Conservation (phyloP, 139 green algal species). For the Picochlorum sp. region DNA sequence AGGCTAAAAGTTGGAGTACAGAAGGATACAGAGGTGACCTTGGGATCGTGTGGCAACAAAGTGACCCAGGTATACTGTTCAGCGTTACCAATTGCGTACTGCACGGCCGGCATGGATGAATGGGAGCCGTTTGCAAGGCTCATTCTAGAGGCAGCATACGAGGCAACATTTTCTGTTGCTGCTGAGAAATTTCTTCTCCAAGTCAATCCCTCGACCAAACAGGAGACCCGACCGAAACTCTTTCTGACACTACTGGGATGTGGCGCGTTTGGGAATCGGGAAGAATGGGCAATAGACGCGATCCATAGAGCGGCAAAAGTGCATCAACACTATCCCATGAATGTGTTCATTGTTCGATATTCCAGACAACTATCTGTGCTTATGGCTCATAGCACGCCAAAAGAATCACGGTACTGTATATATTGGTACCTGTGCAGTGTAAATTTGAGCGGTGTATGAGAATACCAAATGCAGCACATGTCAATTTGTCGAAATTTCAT, state of each 20-base stretch:
- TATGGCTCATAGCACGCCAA: too few relatives aligned
- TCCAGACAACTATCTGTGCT: too few relatives aligned
- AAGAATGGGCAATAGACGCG: neutral
- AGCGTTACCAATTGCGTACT: slow-evolving; percentile 2
- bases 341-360: neutral
- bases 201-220: neutral
- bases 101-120: neutral
- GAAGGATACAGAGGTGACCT: neutral
- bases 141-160: neutral
- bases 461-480: too few relatives aligned
- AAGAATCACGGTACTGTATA: too few relatives aligned
- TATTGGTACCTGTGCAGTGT: too few relatives aligned
- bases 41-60: neutral
- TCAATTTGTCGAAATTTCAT: too few relatives aligned
- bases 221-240: neutral
- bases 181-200: too few relatives aligned
- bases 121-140: neutral
- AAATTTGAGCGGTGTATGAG: too few relatives aligned
- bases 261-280: neutral
- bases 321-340: neutral
- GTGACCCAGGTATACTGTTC: slow-evolving; percentile 4
- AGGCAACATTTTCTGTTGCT: neutral
- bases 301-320: neutral
- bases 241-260: neutral
- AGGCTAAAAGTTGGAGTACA: neutral